phyloP scores from a whole-genome alignment of 148 eudicot species.

The Silene uniflora region DNA sequence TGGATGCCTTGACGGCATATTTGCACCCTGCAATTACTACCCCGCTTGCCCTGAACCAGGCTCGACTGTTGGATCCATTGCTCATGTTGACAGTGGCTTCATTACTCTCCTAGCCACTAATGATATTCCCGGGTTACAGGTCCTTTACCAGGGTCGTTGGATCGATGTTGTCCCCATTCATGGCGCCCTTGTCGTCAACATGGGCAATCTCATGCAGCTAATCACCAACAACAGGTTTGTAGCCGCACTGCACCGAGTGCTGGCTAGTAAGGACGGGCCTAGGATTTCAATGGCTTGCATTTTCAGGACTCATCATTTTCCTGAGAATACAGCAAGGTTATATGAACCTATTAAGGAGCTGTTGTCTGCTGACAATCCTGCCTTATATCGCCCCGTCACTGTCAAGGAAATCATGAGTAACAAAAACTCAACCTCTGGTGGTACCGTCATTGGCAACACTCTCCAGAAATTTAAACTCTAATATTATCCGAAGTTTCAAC shows the following conservation, averaged over 20 bases:
- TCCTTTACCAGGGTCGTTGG: conserved; percentile 19
- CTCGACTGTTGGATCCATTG: not conserved
- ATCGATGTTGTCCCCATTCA: conserved; percentile 6
- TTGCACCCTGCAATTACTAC: conserved; percentile 16
- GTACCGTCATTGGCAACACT: conserved; percentile 9
- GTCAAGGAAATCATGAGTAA: conserved; percentile 19
- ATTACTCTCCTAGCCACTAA: conserved; percentile 13
- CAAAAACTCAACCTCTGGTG: not conserved
- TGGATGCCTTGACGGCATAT: conserved; percentile 8
- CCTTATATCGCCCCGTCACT: conserved; percentile 2
- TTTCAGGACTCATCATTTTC: conserved; percentile 13
- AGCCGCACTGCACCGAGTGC: conserved; percentile 9
- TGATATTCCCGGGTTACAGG: conserved; percentile 21
- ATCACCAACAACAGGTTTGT: conserved; percentile 14
- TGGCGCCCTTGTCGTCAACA: conserved; percentile 10
- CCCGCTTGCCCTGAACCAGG: conserved; percentile 19
- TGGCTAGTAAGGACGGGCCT: conserved; percentile 19
- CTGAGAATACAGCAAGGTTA: not conserved
- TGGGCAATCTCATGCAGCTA: conserved; percentile 15
- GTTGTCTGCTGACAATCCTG: not conserved
- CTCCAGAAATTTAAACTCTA: conserved; percentile 16
- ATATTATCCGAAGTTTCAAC: not conserved
- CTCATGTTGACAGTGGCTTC: conserved; percentile 24
- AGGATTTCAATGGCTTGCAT: conserved; percentile 26
- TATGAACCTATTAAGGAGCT: conserved; percentile 22